These are phyloP conservation scores for Neonectria ditissima DNA, from an alignment of 2,329 filamentous ascomycete species.

Conservation along the genomic window DNA sequence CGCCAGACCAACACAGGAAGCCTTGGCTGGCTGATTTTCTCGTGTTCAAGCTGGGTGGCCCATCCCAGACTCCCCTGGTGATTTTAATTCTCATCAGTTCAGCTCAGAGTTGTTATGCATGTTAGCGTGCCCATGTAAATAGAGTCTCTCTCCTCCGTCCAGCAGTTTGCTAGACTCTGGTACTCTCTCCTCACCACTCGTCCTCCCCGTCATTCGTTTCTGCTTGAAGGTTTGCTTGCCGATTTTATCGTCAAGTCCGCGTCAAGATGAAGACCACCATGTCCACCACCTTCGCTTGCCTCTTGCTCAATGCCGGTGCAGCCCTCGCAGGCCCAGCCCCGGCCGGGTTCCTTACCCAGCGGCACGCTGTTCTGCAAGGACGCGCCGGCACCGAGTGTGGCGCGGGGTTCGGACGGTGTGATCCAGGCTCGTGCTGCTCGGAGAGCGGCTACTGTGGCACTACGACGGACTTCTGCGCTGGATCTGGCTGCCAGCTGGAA, in stretches of 20 bases:
- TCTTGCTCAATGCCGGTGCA: conserved; percentile 34
- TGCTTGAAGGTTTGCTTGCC: conserved; percentile 1
- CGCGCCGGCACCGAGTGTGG: conserved; percentile 48
- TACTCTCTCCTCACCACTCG: conserved; percentile 18
- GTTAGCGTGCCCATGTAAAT: conserved; percentile 38
- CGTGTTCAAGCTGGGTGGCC: conserved; percentile 37
- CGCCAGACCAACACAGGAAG: conserved; percentile 22
- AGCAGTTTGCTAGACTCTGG: conserved; percentile 2
- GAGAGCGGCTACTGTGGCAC: conserved; percentile 54
- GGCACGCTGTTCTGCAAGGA: conserved; percentile 33
- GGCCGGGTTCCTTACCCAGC: conserved; percentile 29
- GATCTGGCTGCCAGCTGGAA: conserved; percentile 54
- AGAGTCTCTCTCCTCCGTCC: conserved; percentile 34
- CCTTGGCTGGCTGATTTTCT: conserved; percentile 29
- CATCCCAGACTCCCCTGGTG: conserved; percentile 17
- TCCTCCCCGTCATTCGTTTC: conserved; percentile 32
- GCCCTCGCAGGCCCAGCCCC: conserved; percentile 36
- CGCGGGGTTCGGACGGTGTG: conserved; percentile 51
- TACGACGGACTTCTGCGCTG: conserved; percentile 49
- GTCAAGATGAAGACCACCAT: conserved; percentile 36
- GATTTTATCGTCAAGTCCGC: background rate
- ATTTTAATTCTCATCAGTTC: conserved; percentile 12
- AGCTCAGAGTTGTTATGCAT: conserved; percentile 25
- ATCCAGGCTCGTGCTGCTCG: conserved; percentile 51
- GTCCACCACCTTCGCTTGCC: conserved; percentile 29